Base-by-base conservation (phyloP, 2,329 filamentous ascomycete species). In the Alternaria triticimaculans region DNA sequence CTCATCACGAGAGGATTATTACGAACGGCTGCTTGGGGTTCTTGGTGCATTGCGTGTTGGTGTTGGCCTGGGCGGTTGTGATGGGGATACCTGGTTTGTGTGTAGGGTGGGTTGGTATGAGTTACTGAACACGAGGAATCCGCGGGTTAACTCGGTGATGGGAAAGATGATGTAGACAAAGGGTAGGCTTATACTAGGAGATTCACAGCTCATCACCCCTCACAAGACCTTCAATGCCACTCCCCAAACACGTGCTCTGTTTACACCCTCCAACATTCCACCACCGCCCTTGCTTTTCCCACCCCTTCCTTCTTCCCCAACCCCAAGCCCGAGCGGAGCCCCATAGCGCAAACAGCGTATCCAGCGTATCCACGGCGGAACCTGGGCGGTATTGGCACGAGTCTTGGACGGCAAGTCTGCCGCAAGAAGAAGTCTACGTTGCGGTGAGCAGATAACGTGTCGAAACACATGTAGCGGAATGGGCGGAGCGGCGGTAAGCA, bases 341-440 rank as follows among this genome's bases (percentile, higher is more conserved):
- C 18, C 55, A 30, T 58, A 48, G 60, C 60, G 54, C 51, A 37
- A 23, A 33, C 33, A 21, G 18, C 20, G 8, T 8, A 33, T 51
- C 14, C 48, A 21, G 18, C 18, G 12, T 9, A 37, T 51, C 14
- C 49, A 15, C 37, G 33, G 54, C 54, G 48, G 54, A 49, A 62
- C 21, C 54, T 58, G 48, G 60, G 54, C 60, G 21, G 33, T 15
- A 41, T 62, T 57, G 59, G 59, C 59, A 30, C 12, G 4, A 14
- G 30, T 30, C 60, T 63, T 63, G 60, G 60, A 54, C 54, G 54
- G 59, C 44, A 49, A 30, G 53, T 56, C 28, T 50, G 20, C 53
- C 33, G 53, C 37, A 21, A 45, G 44, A 30, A 54, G n/a, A 28
- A 14, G 49, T 33, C 25, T 10, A 15, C 30, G 53, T 45, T 51